A percentile compares a stretch with the other conserved stretches of the same genome.
Evolutionary conservation across 2,329 filamentous ascomycete genomes (phyloP).

Genomic region (Cytospora piceae): DNA sequence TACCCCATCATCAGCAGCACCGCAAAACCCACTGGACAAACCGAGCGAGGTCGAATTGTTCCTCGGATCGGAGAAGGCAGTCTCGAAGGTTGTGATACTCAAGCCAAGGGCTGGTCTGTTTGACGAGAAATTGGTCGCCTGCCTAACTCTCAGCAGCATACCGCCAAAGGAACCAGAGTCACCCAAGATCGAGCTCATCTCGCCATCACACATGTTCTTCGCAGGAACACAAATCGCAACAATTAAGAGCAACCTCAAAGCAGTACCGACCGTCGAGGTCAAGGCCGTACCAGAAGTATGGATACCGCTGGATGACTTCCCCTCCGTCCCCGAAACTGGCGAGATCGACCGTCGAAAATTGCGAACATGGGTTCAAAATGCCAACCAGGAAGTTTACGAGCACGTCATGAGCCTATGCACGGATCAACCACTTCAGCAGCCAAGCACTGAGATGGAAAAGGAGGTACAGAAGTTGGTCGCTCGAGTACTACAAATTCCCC

Average conservation of each 20-base stretch:
- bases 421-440: conserved; percentile 41
- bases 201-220: conserved; percentile 44
- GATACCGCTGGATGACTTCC: conserved; percentile 53
- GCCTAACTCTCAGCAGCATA: conserved; percentile 46
- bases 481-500: conserved; percentile 44
- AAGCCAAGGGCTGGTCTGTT: conserved; percentile 54
- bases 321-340: conserved; percentile 43
- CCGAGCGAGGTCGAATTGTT: conserved; percentile 44
- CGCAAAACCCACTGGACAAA: conserved; percentile 28
- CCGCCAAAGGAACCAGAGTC: conserved; percentile 37
- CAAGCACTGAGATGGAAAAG: conserved; percentile 44
- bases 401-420: conserved; percentile 50
- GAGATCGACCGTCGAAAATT: conserved; percentile 48
- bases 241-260: conserved; percentile 43
- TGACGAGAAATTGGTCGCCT: conserved; percentile 53
- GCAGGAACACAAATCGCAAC: conserved; percentile 47
- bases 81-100: conserved; percentile 48
- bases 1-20: conserved; percentile 28
- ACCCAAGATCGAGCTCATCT: conserved; percentile 42
- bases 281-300: conserved; percentile 50
- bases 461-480: conserved; percentile 45
- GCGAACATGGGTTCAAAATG: conserved; percentile 59
- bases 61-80: conserved; percentile 44
- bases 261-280: conserved; percentile 41
- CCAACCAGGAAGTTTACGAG: conserved; percentile 50